phyloP scores from a whole-genome alignment of 495 filamentous ascomycete genomes.

The Corynascus novoguineensis region DNA sequence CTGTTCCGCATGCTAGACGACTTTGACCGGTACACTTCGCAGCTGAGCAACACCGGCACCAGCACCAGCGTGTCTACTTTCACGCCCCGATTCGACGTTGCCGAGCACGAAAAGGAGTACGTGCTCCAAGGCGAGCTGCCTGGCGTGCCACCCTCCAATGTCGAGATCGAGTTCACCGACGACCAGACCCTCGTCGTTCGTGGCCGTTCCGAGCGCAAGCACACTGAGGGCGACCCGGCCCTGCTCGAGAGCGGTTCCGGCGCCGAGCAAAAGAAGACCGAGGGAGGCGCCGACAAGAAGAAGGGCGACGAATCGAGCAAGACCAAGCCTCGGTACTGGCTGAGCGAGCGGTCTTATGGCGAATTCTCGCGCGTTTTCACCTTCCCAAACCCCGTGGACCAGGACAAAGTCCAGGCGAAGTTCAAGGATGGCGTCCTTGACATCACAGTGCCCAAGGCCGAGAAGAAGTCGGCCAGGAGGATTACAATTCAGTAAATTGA shows the following conservation, averaged over 20 bases:
- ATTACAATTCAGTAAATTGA: constrained; percentile 18
- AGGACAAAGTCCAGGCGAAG: constrained; percentile 71
- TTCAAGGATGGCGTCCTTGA: constrained; percentile 55
- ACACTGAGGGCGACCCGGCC: constrained; percentile 40
- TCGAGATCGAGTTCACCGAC: constrained; percentile 83
- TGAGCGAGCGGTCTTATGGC: constrained; percentile 73
- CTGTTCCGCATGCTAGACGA: constrained; percentile 78
- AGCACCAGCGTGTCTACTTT: constrained; percentile 11
- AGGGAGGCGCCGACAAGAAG: constrained; percentile 14
- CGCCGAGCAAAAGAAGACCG: constrained; percentile 18
- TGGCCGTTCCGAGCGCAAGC: constrained; percentile 57
- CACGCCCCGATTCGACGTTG: constrained; percentile 64
- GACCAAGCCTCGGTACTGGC: constrained; percentile 61
- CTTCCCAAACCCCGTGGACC: constrained; percentile 70
- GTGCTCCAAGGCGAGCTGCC: constrained; percentile 86
- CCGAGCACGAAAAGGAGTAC: constrained; percentile 62
- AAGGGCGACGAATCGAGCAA: neutral
- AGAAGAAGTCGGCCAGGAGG: constrained; percentile 35
- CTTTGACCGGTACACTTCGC: constrained; percentile 54
- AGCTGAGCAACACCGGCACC: constrained; percentile 16
- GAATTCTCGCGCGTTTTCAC: constrained; percentile 77
- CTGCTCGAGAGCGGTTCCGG: constrained; percentile 15
- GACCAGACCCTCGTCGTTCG: constrained; percentile 66
- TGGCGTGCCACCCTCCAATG: constrained; percentile 70
- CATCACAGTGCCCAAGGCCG: constrained; percentile 73